Evolutionary conservation across 306 rosid species (phyloP).

Genomic region (Astragalus membranaceus): DNA sequence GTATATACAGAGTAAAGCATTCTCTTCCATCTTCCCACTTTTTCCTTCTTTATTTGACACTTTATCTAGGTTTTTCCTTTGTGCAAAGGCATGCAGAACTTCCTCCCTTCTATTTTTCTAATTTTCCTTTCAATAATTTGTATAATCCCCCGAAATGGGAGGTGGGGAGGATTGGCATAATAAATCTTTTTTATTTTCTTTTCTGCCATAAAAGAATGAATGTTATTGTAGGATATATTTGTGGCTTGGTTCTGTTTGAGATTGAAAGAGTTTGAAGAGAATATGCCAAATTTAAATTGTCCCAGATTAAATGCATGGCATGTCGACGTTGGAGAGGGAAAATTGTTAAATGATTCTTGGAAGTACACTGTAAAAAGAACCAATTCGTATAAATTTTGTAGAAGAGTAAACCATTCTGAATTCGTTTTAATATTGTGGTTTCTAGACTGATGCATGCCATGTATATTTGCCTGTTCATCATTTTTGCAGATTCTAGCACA

Average conservation of each 20-base stretch:
- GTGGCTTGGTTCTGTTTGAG: constrained; percentile 2
- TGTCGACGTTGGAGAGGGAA: constrained; percentile 10
- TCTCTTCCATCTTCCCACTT: neutral
- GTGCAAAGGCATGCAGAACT: neutral
- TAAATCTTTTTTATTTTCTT: neutral
- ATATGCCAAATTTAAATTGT: neutral
- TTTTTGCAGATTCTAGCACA: constrained; percentile 79
- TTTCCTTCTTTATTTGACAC: neutral
- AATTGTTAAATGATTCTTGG: neutral
- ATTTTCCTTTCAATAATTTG: neutral
- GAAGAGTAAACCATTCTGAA: neutral
- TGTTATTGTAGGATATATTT: neutral
- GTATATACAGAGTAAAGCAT: constrained; percentile 3
- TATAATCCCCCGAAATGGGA: neutral
- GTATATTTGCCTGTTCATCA: constrained; percentile 12
- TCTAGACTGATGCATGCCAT: constrained; percentile 11
- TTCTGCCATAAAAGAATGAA: neutral
- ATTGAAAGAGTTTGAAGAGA: neutral
- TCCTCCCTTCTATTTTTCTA: neutral
- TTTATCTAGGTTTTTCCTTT: neutral
- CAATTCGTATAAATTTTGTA: neutral
- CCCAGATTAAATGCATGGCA: neutral
- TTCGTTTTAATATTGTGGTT: neutral
- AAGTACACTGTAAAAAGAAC: neutral
- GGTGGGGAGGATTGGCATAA: constrained; percentile 4